A percentile compares a stretch with the other conserved stretches of the same genome.
Conservation (phyloP, 2,329 filamentous ascomycete genomes). For the Ceratocystiopsis sp. region DNA sequence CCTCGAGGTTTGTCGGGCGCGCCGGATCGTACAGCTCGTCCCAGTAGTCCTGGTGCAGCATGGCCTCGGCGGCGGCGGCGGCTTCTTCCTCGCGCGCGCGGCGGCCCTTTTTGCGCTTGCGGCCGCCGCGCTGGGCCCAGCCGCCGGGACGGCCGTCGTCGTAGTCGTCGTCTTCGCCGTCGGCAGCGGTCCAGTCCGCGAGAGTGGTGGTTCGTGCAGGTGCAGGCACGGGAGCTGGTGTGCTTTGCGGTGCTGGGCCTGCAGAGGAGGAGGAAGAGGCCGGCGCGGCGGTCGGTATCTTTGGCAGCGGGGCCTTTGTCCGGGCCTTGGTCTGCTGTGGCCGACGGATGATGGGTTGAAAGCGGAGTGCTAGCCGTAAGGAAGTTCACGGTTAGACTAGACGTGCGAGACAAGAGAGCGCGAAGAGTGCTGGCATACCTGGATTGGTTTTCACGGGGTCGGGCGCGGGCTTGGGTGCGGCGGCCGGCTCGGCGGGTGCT, state of each 20-base stretch:
- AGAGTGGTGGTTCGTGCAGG: conserved; percentile 32
- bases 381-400: conserved; percentile 7
- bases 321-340: conserved; percentile 44
- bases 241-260: conserved; percentile 7
- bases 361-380: conserved; percentile 47
- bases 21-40: conserved; percentile 80
- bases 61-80: conserved; percentile 18
- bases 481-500: conserved; percentile 29
- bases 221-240: conserved; percentile 12
- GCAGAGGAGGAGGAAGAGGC: conserved; percentile 7
- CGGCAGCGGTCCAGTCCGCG: conserved; percentile 63
- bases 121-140: conserved; percentile 51
- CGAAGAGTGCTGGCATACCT: not conserved
- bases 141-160: conserved; percentile 50
- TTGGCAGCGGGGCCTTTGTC: conserved; percentile 5
- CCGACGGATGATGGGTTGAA: conserved; percentile 75
- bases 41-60: conserved; percentile 48
- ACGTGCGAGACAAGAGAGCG: conserved; percentile 15
- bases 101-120: conserved; percentile 39
- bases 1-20: conserved; percentile 66
- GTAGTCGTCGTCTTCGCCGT: conserved; percentile 24
- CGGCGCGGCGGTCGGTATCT: not conserved
- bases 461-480: conserved; percentile 24
- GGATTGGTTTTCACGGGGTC: conserved; percentile 36
- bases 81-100: conserved; percentile 41